Base-by-base conservation (phyloP, 805 yeast species). In the Candida awuae region DNA sequence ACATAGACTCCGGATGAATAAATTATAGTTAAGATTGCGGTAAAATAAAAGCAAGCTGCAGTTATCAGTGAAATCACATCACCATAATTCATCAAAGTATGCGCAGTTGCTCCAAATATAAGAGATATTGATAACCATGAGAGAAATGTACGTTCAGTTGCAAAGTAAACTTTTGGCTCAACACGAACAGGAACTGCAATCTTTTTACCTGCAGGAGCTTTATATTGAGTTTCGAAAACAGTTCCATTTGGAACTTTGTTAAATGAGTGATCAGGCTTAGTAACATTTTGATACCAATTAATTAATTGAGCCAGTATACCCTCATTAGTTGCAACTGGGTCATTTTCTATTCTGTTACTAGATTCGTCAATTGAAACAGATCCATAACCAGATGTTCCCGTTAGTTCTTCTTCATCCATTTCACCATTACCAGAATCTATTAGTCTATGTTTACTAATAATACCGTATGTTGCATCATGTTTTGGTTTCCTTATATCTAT, bases 81-180 rank as follows among this genome's bases (percentile, higher is more conserved):
- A 48, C 98, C 97, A 61, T 82, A 92, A 47, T 84, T 83, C 50
- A 90, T 67, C 49, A 92, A 69, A 0, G 95, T 73, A 8, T 87
- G 83, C 1, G 96, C 94, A 29, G 95, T 83, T 34, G 90, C 94
- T 32, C 92, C 87, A 41, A 92, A 68, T 31, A 90, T 68, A 68
- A 92, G 75, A 8, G 92, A 84, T 50, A 92, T 85, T 29, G 95
- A 88, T 40, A 90, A 65, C 98, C 98, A 92, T 29, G 94, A 76
- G 46, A 92, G 68, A 55, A 80, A 90, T 0, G 98, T 92, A 65
- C 98, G 77, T 62, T 92, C 98, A 18, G 94, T 86, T 6, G 98
- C 98, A 62, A 92, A 92, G 59, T 92, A 92, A n/a, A 92, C 98
- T 65, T 92, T 92, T 42, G 98, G 98, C 63, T 92, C 98, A 27